Evolutionary conservation across 192 early-diverging fungal species (phyloP), one percentile per base, ranked within the genome.

Genomic region (Coemansia sp.): DNA sequence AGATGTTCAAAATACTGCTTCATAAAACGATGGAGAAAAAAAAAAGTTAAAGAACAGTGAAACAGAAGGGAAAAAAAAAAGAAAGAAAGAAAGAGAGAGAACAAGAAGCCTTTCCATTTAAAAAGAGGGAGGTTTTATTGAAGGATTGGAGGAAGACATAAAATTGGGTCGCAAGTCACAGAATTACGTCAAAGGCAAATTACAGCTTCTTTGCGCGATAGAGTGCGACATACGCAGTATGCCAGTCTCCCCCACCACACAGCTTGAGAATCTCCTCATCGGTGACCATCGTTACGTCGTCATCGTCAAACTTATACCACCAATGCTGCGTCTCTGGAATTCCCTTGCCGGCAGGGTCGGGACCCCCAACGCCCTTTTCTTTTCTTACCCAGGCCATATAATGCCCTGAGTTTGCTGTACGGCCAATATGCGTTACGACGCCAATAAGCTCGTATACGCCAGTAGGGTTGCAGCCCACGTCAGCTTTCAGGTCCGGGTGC

Each of bases 301-400:
- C 94, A 65, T 99, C 96, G 61, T 99, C 92, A 69, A 90, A 97
- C 62, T 95, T 93, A 79, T 85, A 79, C 89, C 89, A 91, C 89
- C 89, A 91, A 57, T 71, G 64, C 60, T 59, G 60, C 5, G 67
- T 67, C 16, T 71, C 75, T 2, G 69, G 56, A 10, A 51, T n/a
- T 11, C 50, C 52, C 16, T 37, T 53, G n/a, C 46, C 50, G 5
- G 48, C 80, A 50, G 64, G 87, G 71, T 69, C 68, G 8, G 71
- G 56, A 1, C 71, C 64, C 34, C 76, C 56, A 16, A 78, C 68
- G 15, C 66, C 61, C 42, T 82, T 85, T 2, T 78, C 83, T 58
- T 88, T 88, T 58, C 89, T 89, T 3, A 88, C 88, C 96, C 96
- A 98, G 14, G 84, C 94, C 64, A 98, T 96, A 46, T 97, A 97